These are phyloP conservation scores for Psilocybe cyanescens DNA, from an alignment of 768 basidiomycete genomes.

Conservation along the genomic window DNA sequence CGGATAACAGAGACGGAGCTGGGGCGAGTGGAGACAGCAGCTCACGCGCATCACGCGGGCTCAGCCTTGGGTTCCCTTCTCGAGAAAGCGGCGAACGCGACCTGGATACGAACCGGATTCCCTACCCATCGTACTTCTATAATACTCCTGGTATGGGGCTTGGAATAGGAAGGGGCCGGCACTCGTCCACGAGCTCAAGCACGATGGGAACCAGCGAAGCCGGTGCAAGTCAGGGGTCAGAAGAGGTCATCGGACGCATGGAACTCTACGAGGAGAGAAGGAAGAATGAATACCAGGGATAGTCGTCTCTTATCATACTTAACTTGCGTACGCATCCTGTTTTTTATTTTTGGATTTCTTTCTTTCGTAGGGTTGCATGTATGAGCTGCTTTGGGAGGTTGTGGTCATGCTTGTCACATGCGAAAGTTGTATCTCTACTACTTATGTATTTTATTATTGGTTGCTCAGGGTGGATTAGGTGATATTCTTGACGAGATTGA, in stretches of 20 bases:
- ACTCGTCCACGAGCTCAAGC: conserved; percentile 26
- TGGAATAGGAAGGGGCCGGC: conserved; percentile 24
- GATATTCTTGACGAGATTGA: too few species aligned
- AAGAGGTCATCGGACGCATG: conserved; percentile 61
- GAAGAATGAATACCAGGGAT: conserved; percentile 13
- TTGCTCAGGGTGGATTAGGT: background rate
- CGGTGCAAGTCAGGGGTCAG: conserved; percentile 41
- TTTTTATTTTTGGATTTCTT: background rate
- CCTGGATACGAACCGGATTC: background rate
- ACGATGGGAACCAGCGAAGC: conserved; percentile 27
- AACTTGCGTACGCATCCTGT: background rate
- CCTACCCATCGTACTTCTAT: conserved; percentile 9
- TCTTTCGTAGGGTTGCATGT: background rate
- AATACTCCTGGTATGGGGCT: conserved; percentile 16
- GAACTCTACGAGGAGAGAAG: conserved; percentile 37
- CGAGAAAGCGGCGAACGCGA: background rate
- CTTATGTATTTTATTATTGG: background rate
- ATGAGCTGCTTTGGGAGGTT: background rate
- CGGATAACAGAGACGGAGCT: background rate
- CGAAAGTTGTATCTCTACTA: background rate
- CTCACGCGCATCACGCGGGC: background rate
- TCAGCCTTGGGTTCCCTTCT: conserved; percentile 3
- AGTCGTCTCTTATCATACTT: background rate
- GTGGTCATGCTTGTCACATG: background rate
- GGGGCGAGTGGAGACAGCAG: background rate